phyloP scores from a whole-genome alignment of 2,329 filamentous ascomycete genomes.

The Endothia cerciana region DNA sequence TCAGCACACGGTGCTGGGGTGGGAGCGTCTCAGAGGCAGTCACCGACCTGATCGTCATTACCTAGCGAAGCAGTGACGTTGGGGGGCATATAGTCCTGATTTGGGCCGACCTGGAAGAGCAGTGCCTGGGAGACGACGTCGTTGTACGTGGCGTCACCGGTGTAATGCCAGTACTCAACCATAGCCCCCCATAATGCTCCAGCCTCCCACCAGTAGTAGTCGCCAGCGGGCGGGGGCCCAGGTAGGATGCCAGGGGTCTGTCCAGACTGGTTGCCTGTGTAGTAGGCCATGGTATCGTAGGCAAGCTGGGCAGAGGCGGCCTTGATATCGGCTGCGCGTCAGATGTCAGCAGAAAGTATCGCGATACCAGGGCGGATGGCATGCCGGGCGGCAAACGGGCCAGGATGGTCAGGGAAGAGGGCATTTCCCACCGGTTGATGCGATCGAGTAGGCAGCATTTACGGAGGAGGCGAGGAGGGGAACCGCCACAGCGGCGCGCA shows the following conservation, averaged over 20 bases:
- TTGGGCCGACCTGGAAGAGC: slow-evolving; percentile 70
- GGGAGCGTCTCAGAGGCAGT: background rate
- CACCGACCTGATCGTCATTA: slow-evolving; percentile 68
- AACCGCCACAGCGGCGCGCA: slow-evolving; percentile 25
- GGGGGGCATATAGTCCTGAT: slow-evolving; percentile 77
- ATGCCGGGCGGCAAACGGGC: slow-evolving; percentile 9
- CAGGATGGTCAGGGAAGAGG: slow-evolving; percentile 3
- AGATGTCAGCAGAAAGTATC: slow-evolving; percentile 13
- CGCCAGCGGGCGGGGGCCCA: slow-evolving; percentile 56
- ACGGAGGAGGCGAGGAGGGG: slow-evolving; percentile 18
- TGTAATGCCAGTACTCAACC: slow-evolving; percentile 72
- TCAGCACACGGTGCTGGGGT: background rate
- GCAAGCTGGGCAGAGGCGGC: slow-evolving; percentile 51
- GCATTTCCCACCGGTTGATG: slow-evolving; percentile 18
- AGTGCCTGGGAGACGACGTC: slow-evolving; percentile 59
- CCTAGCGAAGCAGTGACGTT: slow-evolving; percentile 71
- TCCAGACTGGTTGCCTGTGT: slow-evolving; percentile 50
- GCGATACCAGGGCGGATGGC: slow-evolving; percentile 13
- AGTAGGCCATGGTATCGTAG: slow-evolving; percentile 55
- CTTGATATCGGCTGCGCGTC: slow-evolving; percentile 49
- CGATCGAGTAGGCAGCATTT: slow-evolving; percentile 26
- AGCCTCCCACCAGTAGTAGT: slow-evolving; percentile 78
- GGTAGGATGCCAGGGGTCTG: slow-evolving; percentile 60
- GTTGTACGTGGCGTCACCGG: slow-evolving; percentile 67
- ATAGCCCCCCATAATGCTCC: slow-evolving; percentile 70